Evolutionary conservation across 75 land plant species (phyloP), one percentile per base, ranked within the genome.

Genomic region (Pinus taeda): DNA sequence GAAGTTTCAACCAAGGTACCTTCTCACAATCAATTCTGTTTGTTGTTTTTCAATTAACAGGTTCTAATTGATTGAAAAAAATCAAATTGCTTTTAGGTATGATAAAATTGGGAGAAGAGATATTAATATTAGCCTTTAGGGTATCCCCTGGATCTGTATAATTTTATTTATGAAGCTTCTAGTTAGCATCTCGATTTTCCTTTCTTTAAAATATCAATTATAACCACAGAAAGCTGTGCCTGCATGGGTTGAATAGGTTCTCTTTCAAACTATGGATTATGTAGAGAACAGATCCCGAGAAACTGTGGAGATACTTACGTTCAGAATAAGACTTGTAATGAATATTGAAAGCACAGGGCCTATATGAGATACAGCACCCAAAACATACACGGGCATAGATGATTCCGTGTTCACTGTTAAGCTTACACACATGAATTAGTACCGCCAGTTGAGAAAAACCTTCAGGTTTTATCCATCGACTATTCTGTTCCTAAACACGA

Each of bases 1-100:
- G 71, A 69, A 69, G 53, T 69, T 69, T 69, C 13, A 69, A 53
- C 71, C 71, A 37, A 69, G 71, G 71, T 69, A 39, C 29, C 15
- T n/a, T 20, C 53, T 42, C 53, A 37, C 22, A 37, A 15, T 6
- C 53, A 39, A 11, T 42, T 69, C 42, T 17, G 20, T 18, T 7
- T 49, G 53, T 36, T 69, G n/a, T 69, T 17, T 37, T 36, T 18
- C 26, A 33, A 33, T 65, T 4, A 33, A 65, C 36, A 33, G 18
- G 39, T 15, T 20, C 5, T 12, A 21, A 21, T 24, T 29, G 14
- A 2, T 8, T 62, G 24, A 33, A 24, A 24, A 26, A 69, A 36
- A n/a, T 20, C 21, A 21, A 65, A 22, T 42, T 33, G 3, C n/a
- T 9, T 6, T 18, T 20, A 17, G 18, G 71, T 37, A 39, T 37